Evolutionary conservation across 2,329 filamentous ascomycete genomes (phyloP).

Genomic region (Geosmithia putterillii): DNA sequence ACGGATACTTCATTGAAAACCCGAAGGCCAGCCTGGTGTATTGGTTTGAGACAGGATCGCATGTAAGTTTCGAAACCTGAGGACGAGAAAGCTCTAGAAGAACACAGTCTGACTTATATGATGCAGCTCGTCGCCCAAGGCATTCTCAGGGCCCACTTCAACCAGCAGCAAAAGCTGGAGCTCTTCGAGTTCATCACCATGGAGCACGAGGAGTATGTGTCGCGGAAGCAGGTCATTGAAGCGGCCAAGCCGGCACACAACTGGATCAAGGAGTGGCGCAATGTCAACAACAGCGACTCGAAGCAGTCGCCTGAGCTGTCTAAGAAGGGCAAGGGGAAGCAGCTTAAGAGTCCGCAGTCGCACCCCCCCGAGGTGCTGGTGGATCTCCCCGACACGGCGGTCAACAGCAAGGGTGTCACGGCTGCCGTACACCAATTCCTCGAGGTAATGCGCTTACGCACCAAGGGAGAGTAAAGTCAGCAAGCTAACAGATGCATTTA

Average conservation of each 20-base stretch:
- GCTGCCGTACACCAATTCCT: conserved; percentile 51
- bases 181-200: conserved; percentile 70
- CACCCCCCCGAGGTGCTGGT: conserved; percentile 45
- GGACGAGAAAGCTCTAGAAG: background rate
- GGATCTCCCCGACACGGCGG: conserved; percentile 44
- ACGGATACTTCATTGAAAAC: conserved; percentile 65
- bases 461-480: conserved; percentile 1
- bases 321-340: conserved; percentile 50
- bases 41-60: conserved; percentile 74
- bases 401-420: conserved; percentile 49
- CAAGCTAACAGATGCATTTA: conserved; percentile 11
- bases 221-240: conserved; percentile 51
- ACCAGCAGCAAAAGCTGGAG: conserved; percentile 68
- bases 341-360: conserved; percentile 45
- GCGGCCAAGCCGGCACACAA: conserved; percentile 48
- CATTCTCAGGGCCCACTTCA: conserved; percentile 66
- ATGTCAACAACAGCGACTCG: conserved; percentile 46
- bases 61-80: conserved; percentile 40
- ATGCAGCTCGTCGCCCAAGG: conserved; percentile 64
- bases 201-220: conserved; percentile 72
- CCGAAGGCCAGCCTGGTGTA: conserved; percentile 71
- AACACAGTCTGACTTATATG: background rate
- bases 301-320: conserved; percentile 55
- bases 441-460: conserved; percentile 41
- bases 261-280: conserved; percentile 55